Evolutionary conservation across 1,139 yeast genomes (phyloP), one percentile per base, ranked within the genome.

Genomic region (Candida sp.): DNA sequence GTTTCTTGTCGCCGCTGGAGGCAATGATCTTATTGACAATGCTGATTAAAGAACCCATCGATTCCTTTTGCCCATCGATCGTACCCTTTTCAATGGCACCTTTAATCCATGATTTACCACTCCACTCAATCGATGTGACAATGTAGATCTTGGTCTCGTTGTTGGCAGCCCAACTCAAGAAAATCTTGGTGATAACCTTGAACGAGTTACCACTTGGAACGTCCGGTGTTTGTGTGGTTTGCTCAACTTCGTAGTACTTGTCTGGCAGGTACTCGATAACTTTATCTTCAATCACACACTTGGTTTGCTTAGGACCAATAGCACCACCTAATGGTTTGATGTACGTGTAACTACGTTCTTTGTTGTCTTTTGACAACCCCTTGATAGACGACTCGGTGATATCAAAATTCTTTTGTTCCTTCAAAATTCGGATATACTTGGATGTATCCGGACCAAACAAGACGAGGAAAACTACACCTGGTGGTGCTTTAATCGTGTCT

Each of bases 241-340:
- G 93, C 38, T 83, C 80, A 3, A 90, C 86, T 35, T 81, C 72
- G 40, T 88, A 79, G 53, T 70, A 75, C 32, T 78, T 72, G 11
- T 85, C 81, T 44, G 85, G 69, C 63, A 90, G 90, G 69, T 78
- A 83, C 44, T 80, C 78, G 52, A 87, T 85, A 45, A 90, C 70
- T 7, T 81, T 78, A 60, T 96, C 99, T 2, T 85, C 85, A 49
- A 91, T 84, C 12, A 80, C 64, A 72, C 99, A 96, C 59, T 81
- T 83, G 3, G 99, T 93, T 65, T 93, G 97, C 63, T 93, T 94
- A 5, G 99, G 99, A 0, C 99, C 99, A 52, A 96, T 84, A 0
- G 97, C 84, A 0, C 88, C 93, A 52, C 78, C 76, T 54, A 96
- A 75, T 3, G 97, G 98, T 66, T 93, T 93, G 44, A 77, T 79